A percentile compares a stretch with the other conserved stretches of the same genome.
Evolutionary conservation across 139 green algal species (phyloP).

Genomic region (Microglena sp.): DNA sequence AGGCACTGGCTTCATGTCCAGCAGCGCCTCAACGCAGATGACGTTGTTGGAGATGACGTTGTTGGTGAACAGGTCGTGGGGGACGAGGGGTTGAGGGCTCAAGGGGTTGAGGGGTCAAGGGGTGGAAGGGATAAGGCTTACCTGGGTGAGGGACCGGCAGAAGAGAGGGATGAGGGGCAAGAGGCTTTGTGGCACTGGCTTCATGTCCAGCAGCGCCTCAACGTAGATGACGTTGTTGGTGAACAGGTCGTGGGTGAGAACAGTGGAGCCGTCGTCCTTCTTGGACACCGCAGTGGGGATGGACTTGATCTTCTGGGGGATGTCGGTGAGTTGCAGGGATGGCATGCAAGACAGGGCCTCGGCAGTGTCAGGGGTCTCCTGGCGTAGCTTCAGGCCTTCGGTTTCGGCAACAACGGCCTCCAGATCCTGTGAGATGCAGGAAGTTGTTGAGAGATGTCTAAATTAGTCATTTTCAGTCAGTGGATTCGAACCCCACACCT

Average conservation of each 20-base stretch:
- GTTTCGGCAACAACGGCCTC: constrained; percentile 55
- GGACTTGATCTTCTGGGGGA: constrained; percentile 66
- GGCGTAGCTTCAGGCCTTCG: constrained; percentile 71
- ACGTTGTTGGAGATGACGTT: constrained; percentile 95
- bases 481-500: no score
- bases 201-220: constrained; percentile 57
- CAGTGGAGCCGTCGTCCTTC: constrained; percentile 46
- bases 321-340: constrained; percentile 78
- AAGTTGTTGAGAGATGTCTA: not conserved
- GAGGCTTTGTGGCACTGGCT: constrained; percentile 60
- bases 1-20: no score
- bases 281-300: constrained; percentile 65
- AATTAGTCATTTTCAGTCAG: no score
- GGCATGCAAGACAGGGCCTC: constrained; percentile 85
- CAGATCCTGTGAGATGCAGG: constrained; percentile 23
- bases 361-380: constrained; percentile 91
- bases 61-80: constrained; percentile 98
- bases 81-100: no score
- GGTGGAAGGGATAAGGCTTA: no score
- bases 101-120: no score
- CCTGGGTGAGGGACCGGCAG: constrained; percentile 67
- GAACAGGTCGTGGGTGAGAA: constrained; percentile 93
- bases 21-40: no score
- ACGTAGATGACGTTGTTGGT: constrained; percentile 97
- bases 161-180: constrained; percentile 96